Percentiles rank a stretch among this genome's conserved stretches.
Conservation (phyloP, 2,329 filamentous ascomycete genomes). For the Arthroderma uncinatum region DNA sequence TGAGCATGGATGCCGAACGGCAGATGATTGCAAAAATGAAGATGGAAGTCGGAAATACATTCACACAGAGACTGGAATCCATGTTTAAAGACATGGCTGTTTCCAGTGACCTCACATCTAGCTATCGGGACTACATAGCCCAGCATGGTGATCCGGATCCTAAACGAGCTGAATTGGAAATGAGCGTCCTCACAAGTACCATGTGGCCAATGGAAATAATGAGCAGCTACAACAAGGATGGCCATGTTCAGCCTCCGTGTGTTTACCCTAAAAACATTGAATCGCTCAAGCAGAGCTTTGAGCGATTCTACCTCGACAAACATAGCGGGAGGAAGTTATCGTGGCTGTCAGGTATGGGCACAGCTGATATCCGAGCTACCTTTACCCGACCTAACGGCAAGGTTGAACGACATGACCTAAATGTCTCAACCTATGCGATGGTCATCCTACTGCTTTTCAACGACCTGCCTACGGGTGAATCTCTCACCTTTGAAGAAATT, state of each 20-base stretch:
- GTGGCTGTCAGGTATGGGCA: conserved; percentile 68
- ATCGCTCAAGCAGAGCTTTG: conserved; percentile 69
- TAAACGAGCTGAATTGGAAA: conserved; percentile 63
- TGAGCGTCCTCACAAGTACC: conserved; percentile 82
- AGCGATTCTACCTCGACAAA: conserved; percentile 75
- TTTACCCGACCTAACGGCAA: conserved; percentile 63
- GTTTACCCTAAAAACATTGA: conserved; percentile 66
- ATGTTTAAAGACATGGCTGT: conserved; percentile 97
- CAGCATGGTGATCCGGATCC: conserved; percentile 46
- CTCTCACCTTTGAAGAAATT: conserved; percentile 61
- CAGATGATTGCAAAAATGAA: conserved; percentile 97
- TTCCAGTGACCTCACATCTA: conserved; percentile 68
- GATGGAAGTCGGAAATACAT: conserved; percentile 85
- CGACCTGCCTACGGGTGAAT: conserved; percentile 46
- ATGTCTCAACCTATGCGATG: conserved; percentile 88
- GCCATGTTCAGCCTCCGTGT: conserved; percentile 40
- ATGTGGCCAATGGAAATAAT: conserved; percentile 92
- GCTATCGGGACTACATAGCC: conserved; percentile 61
- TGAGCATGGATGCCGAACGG: conserved; percentile 85
- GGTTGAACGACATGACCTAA: conserved; percentile 72
- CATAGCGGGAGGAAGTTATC: conserved; percentile 80
- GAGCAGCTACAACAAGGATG: conserved; percentile 46
- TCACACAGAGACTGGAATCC: conserved; percentile 83
- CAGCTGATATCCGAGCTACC: conserved; percentile 73
- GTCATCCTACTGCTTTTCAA: conserved; percentile 85